Evolutionary conservation across 352 stramenopile species (phyloP).

Genomic region (Phytophthora foliorum): DNA sequence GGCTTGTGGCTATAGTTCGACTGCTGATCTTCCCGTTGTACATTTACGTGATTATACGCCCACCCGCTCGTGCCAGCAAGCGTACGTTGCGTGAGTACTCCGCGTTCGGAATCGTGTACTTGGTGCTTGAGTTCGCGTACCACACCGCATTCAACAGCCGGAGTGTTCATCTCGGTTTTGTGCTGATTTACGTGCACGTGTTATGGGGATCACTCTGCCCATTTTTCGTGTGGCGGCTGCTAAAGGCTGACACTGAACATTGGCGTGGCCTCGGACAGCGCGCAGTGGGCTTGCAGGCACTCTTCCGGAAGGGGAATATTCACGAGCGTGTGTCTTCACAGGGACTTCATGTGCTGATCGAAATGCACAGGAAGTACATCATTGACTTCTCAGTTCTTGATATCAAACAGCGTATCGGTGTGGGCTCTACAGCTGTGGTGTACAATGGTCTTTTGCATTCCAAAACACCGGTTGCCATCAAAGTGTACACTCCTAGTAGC

Average conservation of each 20-base stretch:
- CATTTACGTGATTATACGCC: constrained; percentile 48
- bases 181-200: constrained; percentile 43
- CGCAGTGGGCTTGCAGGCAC: constrained; percentile 40
- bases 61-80: constrained; percentile 56
- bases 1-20: constrained; percentile 38
- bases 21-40: constrained; percentile 44
- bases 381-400: constrained; percentile 54
- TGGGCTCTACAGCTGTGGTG: constrained; percentile 55
- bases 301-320: constrained; percentile 51
- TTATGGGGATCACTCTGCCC: constrained; percentile 47
- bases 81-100: constrained; percentile 55
- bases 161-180: constrained; percentile 36
- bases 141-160: constrained; percentile 45
- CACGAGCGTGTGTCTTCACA: constrained; percentile 51
- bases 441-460: constrained; percentile 56
- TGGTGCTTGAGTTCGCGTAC: constrained; percentile 47
- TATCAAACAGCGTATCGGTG: constrained; percentile 49
- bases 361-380: constrained; percentile 56
- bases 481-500: constrained; percentile 69
- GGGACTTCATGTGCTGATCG: constrained; percentile 61
- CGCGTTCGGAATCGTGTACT: constrained; percentile 49
- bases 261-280: constrained; percentile 65
- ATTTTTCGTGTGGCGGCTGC: constrained; percentile 50
- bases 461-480: constrained; percentile 58
- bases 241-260: constrained; percentile 72